A percentile compares a stretch with the other conserved stretches of the same genome.
Evolutionary conservation across 768 basidiomycete genomes (phyloP).

Genomic region (Boletus insuetus): DNA sequence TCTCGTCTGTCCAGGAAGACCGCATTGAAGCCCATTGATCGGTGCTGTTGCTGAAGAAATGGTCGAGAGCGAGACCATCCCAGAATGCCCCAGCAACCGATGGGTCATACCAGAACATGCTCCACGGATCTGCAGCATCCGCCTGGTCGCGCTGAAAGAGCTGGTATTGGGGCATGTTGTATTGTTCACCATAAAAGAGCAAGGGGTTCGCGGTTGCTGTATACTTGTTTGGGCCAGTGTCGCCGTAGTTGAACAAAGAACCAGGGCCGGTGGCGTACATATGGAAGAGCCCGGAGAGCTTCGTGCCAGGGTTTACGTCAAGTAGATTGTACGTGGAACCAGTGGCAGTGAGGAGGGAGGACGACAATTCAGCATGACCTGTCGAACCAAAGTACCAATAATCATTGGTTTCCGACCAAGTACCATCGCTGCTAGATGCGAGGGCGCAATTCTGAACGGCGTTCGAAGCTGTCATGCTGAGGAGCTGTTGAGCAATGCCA

Average conservation of each 20-base stretch:
- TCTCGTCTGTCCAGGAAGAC: conserved; percentile 86
- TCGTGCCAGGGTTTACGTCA: conserved; percentile 64
- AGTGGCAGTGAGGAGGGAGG: conserved; percentile 79
- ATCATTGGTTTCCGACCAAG: conserved; percentile 92
- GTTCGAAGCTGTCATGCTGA: conserved; percentile 67
- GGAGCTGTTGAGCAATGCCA: conserved; percentile 63
- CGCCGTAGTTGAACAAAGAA: conserved; percentile 70
- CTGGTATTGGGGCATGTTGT: conserved; percentile 67
- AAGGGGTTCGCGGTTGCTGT: conserved; percentile 90
- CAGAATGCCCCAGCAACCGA: conserved; percentile 85
- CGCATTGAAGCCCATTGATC: conserved; percentile 93
- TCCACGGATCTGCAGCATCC: conserved; percentile 81
- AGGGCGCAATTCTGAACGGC: conserved; percentile 74
- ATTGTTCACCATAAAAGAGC: conserved; percentile 71
- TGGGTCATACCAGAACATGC: conserved; percentile 95
- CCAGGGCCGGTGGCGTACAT: conserved; percentile 85
- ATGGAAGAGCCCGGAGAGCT: conserved; percentile 79
- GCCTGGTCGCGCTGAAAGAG: conserved; percentile 89
- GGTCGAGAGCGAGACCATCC: conserved; percentile 80
- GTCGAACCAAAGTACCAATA: conserved; percentile 97
- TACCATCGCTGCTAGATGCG: conserved; percentile 67
- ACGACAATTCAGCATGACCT: conserved; percentile 84
- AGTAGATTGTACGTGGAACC: conserved; percentile 80
- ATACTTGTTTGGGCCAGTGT: conserved; percentile 85
- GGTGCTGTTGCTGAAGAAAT: conserved; percentile 65